A percentile compares a stretch with the other conserved stretches of the same genome.
Conservation (phyloP, 2,329 filamentous ascomycete genomes). For the Neonectria neomacrospora region DNA sequence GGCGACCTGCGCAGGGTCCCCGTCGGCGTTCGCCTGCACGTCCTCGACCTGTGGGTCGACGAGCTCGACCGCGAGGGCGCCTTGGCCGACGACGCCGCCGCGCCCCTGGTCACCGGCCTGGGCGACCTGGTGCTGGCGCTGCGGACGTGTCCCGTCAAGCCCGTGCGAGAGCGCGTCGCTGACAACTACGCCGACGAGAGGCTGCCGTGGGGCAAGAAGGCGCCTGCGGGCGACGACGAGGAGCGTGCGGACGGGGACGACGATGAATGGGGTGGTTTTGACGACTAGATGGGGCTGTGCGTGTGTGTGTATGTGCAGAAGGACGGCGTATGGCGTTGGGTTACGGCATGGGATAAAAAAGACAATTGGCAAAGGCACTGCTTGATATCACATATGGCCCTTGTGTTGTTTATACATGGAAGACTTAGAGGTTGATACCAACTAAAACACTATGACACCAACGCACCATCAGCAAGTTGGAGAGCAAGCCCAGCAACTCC, state of each 20-base stretch:
- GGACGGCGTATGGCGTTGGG: constrained; percentile 43
- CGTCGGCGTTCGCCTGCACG: constrained; percentile 86
- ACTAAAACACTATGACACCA: constrained; percentile 27
- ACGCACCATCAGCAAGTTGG: constrained; percentile 28
- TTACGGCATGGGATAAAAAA: constrained; percentile 30
- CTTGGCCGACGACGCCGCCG: constrained; percentile 52
- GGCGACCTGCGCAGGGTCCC: constrained; percentile 70
- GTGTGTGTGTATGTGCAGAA: background rate
- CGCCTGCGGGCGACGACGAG: constrained; percentile 53
- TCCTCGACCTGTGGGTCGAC: constrained; percentile 91
- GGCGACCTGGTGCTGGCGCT: constrained; percentile 67
- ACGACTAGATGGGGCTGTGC: constrained; percentile 59
- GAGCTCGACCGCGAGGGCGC: constrained; percentile 80
- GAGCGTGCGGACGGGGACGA: constrained; percentile 55
- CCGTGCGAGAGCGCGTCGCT: constrained; percentile 74
- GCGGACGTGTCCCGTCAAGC: constrained; percentile 72
- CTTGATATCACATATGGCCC: constrained; percentile 11
- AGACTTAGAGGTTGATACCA: constrained; percentile 41
- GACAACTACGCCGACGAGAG: constrained; percentile 81
- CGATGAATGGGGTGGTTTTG: constrained; percentile 75
- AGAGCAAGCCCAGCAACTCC: background rate
- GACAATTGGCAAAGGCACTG: constrained; percentile 18
- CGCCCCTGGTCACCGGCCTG: constrained; percentile 63
- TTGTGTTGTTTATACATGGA: constrained; percentile 21
- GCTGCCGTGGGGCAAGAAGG: constrained; percentile 66